phyloP scores from a whole-genome alignment of 129 eudicot genomes.

The Chrysanthemum lavandulifolium region DNA sequence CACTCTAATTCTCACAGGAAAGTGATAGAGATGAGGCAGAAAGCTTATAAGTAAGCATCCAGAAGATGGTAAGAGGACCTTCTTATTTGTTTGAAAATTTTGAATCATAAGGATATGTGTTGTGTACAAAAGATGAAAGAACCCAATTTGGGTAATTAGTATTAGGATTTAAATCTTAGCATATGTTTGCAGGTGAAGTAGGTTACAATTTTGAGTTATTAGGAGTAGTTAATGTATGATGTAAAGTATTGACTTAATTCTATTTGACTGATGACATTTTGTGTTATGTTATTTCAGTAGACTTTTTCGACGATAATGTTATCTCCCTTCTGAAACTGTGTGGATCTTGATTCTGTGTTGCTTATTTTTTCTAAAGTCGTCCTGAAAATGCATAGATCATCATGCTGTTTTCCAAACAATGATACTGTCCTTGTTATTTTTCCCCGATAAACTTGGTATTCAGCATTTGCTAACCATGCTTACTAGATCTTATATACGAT shows the following conservation, averaged over 20 bases:
- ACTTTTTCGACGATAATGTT: not conserved
- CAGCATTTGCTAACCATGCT: not conserved
- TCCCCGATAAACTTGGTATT: not conserved
- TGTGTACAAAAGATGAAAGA: conserved; percentile 34
- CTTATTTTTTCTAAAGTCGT: not conserved
- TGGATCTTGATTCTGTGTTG: not conserved
- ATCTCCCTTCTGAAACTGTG: not conserved
- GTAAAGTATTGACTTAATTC: conserved; percentile 29
- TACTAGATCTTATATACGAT: not conserved
- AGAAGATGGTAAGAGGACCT: conserved; percentile 30
- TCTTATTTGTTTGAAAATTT: conserved; percentile 29
- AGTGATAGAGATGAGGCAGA: conserved; percentile 72
- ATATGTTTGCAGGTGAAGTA: conserved; percentile 27
- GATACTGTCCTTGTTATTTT: not conserved
- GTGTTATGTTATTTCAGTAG: conserved; percentile 15
- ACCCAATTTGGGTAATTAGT: conserved; percentile 31
- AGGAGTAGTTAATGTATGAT: conserved; percentile 40
- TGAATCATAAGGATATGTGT: conserved; percentile 22
- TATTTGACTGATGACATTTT: conserved; percentile 21
- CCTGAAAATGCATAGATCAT: conserved; percentile 3
- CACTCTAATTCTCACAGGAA: conserved; percentile 81
- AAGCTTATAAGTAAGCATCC: conserved; percentile 23
- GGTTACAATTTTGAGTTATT: conserved; percentile 36
- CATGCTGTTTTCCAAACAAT: not conserved
- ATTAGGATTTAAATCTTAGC: conserved; percentile 36